Base-by-base conservation (phyloP, 306 rosid species). In the Nissolia schottii region DNA sequence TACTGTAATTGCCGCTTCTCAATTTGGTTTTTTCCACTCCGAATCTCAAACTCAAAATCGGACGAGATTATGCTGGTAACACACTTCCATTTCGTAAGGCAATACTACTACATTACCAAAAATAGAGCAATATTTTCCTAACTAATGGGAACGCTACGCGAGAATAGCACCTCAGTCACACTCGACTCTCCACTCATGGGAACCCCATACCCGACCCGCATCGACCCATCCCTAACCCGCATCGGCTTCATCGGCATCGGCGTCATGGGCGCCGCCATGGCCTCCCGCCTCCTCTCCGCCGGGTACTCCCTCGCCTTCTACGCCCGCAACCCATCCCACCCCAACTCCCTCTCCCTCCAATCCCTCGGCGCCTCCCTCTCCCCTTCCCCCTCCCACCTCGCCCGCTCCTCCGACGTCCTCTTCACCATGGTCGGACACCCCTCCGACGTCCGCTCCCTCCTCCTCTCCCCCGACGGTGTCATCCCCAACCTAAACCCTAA, bases 251-350 rank as follows among this genome's bases (percentile, higher is more conserved):
- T 87, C 41, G 96, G 98, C 19, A 84, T 87, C 27, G 97, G 98
- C 54, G 95, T 92, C 0, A 88, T 90, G 96, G 95, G 96, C 10
- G 72, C 82, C 31, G 91, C 95, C 50, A 92, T 92, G 98, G 92
- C 92, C 73, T 79, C 95, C 22, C 96, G 92, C 19, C 86, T 92
- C 45, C 66, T 92, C 84, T 49, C 88, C 16, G 87, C 90, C 14
- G 96, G 95, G n/a, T 88, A 85, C 86, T 63, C 75, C 13, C 57
- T 92, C 86, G n/a, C 87, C 16, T 9, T 90, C 87, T 92, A 76
- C 87, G 94, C 96, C 6, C 98, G 98, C 41, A 80, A 68, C 78
- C 90, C 95, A 10, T 79, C 91, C 6, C 61, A 78, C 28, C 73
- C 77, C 0, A 90, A 88, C 46, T 68, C 92, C 7, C 76, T 79